Evolutionary conservation across 192 early-diverging fungal genomes (phyloP), one percentile per base, ranked within the genome.

Genomic region (Entomortierella parvispora): DNA sequence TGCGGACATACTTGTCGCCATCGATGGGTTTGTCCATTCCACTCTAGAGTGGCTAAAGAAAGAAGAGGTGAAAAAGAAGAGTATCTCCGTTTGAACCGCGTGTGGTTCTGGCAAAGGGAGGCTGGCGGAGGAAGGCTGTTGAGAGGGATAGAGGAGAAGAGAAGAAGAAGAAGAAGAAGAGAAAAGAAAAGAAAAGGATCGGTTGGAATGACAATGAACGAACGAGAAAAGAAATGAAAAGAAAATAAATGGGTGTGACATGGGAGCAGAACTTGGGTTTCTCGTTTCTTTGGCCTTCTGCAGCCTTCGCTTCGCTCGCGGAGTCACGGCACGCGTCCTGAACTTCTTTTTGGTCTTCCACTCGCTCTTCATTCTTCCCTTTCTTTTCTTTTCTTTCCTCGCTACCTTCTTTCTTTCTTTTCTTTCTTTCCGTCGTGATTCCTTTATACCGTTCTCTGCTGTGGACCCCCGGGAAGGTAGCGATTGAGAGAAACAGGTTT

Each of bases 1-100:
- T 88, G 62, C 86, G 83, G 56, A 88, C 68, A 66, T 82, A 88
- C 63, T 83, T 80, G 54, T 88, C 86, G 62, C 83, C 81, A 44
- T 74, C 49, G 50, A 84, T 77, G 61, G 74, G 74, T 29, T 67
- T 58, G 66, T 77, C 74, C 74, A 77, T 77, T 12, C 52, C 37
- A 9, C n/a, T n/a, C n/a, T n/a, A n/a, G n/a, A n/a, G n/a, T n/a
- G n/a, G n/a, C n/a, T n/a, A n/a, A n/a, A n/a, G n/a, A n/a, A 61
- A 55, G 54, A 31, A 60, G n/a, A 23, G 10, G 4, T 12, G 10
- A n/a, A 33, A 54, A 10, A 17, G 29, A 31, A 57, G 34, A n/a
- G n/a, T n/a, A n/a, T n/a, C n/a, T n/a, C n/a, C n/a, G n/a, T n/a
- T n/a, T n/a, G n/a, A n/a, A n/a, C n/a, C n/a, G n/a, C n/a, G n/a